Evolutionary conservation across 1,139 yeast species (phyloP).

Genomic region (Scheffersomyces stambukii): DNA sequence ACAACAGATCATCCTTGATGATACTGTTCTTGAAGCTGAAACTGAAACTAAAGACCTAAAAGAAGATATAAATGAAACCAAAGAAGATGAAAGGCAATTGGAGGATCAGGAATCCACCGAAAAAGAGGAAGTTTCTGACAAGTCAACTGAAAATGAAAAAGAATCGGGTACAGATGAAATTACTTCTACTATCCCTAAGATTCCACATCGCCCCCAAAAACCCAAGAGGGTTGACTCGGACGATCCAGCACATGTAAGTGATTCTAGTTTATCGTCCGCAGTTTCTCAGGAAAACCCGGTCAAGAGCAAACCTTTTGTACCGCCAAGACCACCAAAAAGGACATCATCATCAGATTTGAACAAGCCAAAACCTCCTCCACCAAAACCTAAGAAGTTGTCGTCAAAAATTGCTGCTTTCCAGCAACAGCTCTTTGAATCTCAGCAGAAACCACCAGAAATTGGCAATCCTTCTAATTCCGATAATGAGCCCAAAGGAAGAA

Average conservation of each 20-base stretch:
- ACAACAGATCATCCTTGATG: not conserved
- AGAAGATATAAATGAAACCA: not conserved
- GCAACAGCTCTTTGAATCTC: conserved; percentile 26
- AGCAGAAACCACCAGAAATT: conserved; percentile 25
- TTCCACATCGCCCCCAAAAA: no score
- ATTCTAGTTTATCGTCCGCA: no score
- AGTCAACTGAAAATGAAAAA: not conserved
- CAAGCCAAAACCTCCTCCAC: conserved; percentile 50
- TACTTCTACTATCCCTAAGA: no score
- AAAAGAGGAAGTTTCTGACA: not conserved
- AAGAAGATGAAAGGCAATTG: conserved; percentile 6
- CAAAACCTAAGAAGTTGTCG: conserved; percentile 71
- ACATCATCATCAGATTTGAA: conserved; percentile 2
- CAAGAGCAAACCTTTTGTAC: conserved; percentile 3
- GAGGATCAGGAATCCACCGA: not conserved
- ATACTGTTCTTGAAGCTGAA: not conserved
- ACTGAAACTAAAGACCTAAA: not conserved
- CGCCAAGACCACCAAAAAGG: conserved; percentile 10
- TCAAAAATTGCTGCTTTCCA: conserved; percentile 79
- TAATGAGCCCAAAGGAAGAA: conserved; percentile 1
- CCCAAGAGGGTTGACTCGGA: no score
- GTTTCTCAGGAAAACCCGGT: no score
- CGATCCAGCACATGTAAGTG: no score
- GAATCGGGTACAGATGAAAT: no score
- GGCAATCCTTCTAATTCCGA: not conserved